Evolutionary conservation across 2,329 filamentous ascomycete species (phyloP), one percentile per base, ranked within the genome.

Genomic region (Sclerotinia borealis): DNA sequence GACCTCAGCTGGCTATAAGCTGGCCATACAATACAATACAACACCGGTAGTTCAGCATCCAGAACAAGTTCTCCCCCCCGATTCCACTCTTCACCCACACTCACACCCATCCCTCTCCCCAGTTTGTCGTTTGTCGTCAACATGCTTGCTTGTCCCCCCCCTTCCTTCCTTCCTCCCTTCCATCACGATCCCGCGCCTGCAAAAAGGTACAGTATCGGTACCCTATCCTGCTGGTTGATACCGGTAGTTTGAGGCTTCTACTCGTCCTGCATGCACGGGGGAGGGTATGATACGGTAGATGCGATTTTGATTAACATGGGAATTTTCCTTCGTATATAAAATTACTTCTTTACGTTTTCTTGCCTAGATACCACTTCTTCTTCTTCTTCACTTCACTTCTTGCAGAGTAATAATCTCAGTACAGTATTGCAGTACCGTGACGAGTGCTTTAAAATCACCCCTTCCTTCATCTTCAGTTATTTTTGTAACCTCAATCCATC

Each of bases 141-240:
- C 59, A 61, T 61, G 58, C 58, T 52, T 60, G 58, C 52, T 36
- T 36, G 25, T n/a, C 50, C 50, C 27, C 34, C 19, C 29, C n/a
- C 25, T 39, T 39, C 8, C 17, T 15, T 39, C 17, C 3, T 17
- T 15, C n/a, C n/a, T n/a, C n/a, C n/a, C n/a, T n/a, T n/a, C n/a
- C n/a, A n/a, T n/a, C n/a, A n/a, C n/a, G n/a, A n/a, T n/a, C n/a
- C n/a, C n/a, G n/a, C 58, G 36, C 36, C 31, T 52, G 58, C 58
- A 34, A 61, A 43, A 50, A 50, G 25, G 22, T 27, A n/a, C 47
- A 15, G 47, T 27, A 49, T 49, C n/a, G 37, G 25, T 41, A 31
- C 25, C 51, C 29, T 41, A n/a, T n/a, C n/a, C n/a, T n/a, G n/a
- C n/a, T n/a, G n/a, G n/a, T n/a, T n/a, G n/a, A n/a, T n/a, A n/a